phyloP scores from a whole-genome alignment of 2,329 filamentous ascomycete species.

The Monosporascus sp. region DNA sequence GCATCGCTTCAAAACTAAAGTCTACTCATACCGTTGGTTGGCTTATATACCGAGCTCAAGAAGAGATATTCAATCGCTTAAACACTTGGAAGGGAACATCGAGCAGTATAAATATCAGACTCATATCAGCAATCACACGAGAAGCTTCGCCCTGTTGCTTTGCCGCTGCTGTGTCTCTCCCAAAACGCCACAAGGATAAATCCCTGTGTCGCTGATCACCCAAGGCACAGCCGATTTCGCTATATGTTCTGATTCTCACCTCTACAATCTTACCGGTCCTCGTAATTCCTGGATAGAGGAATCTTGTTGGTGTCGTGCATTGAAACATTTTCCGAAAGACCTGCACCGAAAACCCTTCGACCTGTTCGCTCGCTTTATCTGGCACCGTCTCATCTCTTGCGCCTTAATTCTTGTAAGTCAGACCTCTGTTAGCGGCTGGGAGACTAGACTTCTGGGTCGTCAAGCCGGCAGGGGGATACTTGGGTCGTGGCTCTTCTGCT shows the following conservation, averaged over 20 bases:
- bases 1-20: conserved; percentile 15
- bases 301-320: conserved; percentile 8
- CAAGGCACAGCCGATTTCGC: not conserved
- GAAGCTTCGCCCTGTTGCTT: conserved; percentile 6
- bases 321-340: conserved; percentile 17
- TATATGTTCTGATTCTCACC: conserved; percentile 7
- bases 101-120: conserved; percentile 11
- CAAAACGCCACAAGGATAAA: not conserved
- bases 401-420: conserved; percentile 12
- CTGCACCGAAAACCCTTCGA: conserved; percentile 18
- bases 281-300: conserved; percentile 7
- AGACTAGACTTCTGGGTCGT: conserved; percentile 2
- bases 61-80: conserved; percentile 29
- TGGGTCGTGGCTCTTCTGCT: conserved; percentile 4
- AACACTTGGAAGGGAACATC: conserved; percentile 27
- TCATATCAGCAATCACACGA: conserved; percentile 7
- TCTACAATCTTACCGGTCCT: conserved; percentile 4
- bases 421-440: not conserved
- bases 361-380: conserved; percentile 25
- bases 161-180: not conserved
- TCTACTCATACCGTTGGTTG: conserved; percentile 15
- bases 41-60: conserved; percentile 20
- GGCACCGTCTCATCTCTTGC: conserved; percentile 19
- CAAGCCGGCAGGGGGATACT: conserved; percentile 3
- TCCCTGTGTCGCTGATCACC: not conserved